Evolutionary conservation across 805 yeast species (phyloP), one percentile per base, ranked within the genome.

Genomic region (Saccharomyces jurei): DNA sequence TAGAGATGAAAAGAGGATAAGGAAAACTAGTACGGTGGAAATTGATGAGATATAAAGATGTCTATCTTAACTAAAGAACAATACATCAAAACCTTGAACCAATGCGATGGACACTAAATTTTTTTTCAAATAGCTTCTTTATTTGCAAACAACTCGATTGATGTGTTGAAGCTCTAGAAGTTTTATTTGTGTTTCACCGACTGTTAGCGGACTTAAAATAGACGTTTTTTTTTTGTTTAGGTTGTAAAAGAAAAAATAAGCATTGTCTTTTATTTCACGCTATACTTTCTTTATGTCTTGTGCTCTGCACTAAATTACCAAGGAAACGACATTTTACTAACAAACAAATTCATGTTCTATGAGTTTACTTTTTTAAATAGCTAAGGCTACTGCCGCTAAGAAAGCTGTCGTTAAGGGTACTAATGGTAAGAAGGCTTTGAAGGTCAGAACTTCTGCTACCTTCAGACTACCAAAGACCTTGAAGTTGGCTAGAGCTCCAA

Each of bases 341-440:
- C 65, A 17, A 46, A 46, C 14, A 10, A 46, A 46, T 46, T 46
- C 29, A 46, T 52, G 4, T 27, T 28, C 13, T 25, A 31, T 31
- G 9, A 48, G 17, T 60, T 60, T 69, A 41, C 30, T 31, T 48
- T 53, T 50, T 41, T 47, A 52, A 53, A 48, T 60, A 73, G 77
- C 78, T 65, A 87, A 94, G 83, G 99, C 99, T 81, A 81, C 89
- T 76, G 83, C 88, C 79, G 98, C 99, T 78, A 90, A 94, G 86
- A 94, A 92, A 84, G 94, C 97, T 77, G 97, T 89, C 79, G 86
- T 87, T 75, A 94, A 92, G 82, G 99, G 99, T 80, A 82, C 92
- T 71, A 86, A 89, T 84, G 83, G 88, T 71, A 82, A 87, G 78
- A 90, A 90, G 84, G 81, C 87, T 70, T 74, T 83, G 73, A 91